A percentile compares a stretch with the other conserved stretches of the same genome.
Evolutionary conservation across 2,329 filamentous ascomycete genomes (phyloP).

Genomic region (Colletotrichum sp.): DNA sequence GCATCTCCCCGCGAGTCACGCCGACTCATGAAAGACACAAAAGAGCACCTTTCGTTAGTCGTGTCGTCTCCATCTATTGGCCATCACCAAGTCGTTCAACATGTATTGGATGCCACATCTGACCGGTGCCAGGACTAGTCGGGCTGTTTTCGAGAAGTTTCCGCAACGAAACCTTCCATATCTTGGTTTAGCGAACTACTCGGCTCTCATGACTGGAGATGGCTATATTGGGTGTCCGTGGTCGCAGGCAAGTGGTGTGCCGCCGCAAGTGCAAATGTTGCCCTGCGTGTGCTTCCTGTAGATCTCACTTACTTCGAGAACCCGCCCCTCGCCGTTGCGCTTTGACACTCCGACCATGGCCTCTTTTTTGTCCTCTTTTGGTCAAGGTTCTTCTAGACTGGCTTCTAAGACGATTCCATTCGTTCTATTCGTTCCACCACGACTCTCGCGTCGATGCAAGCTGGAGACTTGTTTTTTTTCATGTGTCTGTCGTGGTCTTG

Average conservation of each 20-base stretch:
- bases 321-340: neutral
- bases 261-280: neutral
- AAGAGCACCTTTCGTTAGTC: neutral
- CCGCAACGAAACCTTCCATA: neutral
- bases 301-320: neutral
- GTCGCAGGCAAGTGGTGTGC: neutral
- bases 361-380: neutral
- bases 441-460: neutral
- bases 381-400: conserved; percentile 13
- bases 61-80: neutral
- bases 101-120: neutral
- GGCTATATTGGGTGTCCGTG: neutral
- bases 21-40: conserved; percentile 4
- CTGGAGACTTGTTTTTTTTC: neutral
- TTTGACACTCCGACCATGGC: neutral
- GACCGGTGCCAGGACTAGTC: neutral
- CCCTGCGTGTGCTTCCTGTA: neutral
- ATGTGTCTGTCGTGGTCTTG: neutral
- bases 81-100: neutral
- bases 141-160: conserved; percentile 16
- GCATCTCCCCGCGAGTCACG: neutral
- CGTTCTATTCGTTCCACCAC: conserved; percentile 3
- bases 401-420: conserved; percentile 3
- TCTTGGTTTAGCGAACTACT: neutral
- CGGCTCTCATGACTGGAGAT: neutral